Base-by-base conservation (phyloP, 2,329 filamentous ascomycete species). In the Dothideomycetidae sp. region DNA sequence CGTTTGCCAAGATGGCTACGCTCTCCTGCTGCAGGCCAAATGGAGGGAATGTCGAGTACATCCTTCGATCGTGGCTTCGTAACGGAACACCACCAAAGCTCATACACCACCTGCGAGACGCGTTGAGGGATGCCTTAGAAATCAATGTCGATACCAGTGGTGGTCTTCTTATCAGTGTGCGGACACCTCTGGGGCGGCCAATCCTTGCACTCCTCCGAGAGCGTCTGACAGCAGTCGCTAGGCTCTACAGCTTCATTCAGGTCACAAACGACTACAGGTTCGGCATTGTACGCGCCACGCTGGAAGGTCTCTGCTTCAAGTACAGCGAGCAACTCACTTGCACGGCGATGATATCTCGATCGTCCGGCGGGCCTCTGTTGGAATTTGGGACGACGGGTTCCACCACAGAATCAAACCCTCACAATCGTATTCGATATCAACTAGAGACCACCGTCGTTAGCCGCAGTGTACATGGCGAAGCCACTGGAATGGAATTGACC, bases 401-500 rank as follows among this genome's bases (percentile, higher is more conserved):
- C 11, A 16, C n/a, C n/a, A n/a, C 15, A 2, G 10, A 13, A 2
- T 13, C 11, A 12, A 38, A 38, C 13, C 36, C 36, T 5, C 36
- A 38, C n/a, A 10, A 16, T 2, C 15, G 21, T 12, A 32, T 38
- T n/a, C 29, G 36, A 11, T 28, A 32, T 29, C 36, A 38, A 21
- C 18, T 38, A 13, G 36, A 38, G 12, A 32, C 11, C 11, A 16
- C 33, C 5, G 31, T 38, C 13, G 29, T 38, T n/a, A 17, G 9
- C 13, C 28, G 19, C 10, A 11, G 28, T 14, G n/a, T 19, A 9
- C 10, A 18, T 13, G 17, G 10, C 29, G 16, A 13, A 9, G 33
- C 15, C 31, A n/a, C 30, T 21, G 12, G 28, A 37, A 28, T 21
- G 29, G 9, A 29, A 16, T 14, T 84, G 42, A 67, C 66, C 37